A percentile compares a stretch with the other conserved stretches of the same genome.
phyloP scores from a whole-genome alignment of 371 early-diverging fungal genomes.

The Choanephora cucurbitarum region DNA sequence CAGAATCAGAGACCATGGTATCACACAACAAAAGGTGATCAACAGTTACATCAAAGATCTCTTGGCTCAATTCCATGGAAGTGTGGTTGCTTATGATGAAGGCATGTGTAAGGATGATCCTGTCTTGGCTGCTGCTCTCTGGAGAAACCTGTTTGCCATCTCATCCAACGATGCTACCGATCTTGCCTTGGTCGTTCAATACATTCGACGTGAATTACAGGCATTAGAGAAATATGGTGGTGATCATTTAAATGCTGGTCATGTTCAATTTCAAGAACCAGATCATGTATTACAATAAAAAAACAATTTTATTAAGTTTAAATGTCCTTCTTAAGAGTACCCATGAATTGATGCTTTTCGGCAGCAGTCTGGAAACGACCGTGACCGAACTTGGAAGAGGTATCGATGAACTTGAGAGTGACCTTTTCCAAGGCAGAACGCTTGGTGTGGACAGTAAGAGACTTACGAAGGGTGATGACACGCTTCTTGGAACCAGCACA shows the following conservation, averaged over 20 bases:
- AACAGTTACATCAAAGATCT: conserved; percentile 78
- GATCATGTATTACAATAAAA: conserved; percentile 22
- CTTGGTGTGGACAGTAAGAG: conserved; percentile 92
- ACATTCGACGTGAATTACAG: conserved; percentile 66
- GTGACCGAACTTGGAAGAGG: conserved; percentile 99
- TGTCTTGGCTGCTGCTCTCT: conserved; percentile 90
- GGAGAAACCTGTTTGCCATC: conserved; percentile 80
- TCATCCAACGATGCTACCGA: conserved; percentile 59
- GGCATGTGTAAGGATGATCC: conserved; percentile 90
- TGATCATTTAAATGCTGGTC: conserved; percentile 47
- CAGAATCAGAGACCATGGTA: conserved; percentile 67
- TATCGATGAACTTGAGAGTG: conserved; percentile 98
- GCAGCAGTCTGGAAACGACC: conserved; percentile 99
- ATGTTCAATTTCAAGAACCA: conserved; percentile 43
- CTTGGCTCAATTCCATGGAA: conserved; percentile 86
- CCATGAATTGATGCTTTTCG: conserved; percentile 98
- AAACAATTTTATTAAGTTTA: too few species aligned
- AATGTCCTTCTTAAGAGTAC: conserved; percentile 89
- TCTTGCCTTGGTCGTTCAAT: conserved; percentile 61
- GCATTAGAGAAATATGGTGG: conserved; percentile 56
- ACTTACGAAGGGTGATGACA: conserved; percentile 99
- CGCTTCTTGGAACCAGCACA: conserved; percentile 98
- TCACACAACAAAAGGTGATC: conserved; percentile 71
- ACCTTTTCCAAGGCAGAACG: conserved; percentile 97
- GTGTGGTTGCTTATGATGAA: conserved; percentile 91